Evolutionary conservation across 2,329 filamentous ascomycete species (phyloP), one percentile per base, ranked within the genome.

Genomic region (Emmonsia crescens): DNA sequence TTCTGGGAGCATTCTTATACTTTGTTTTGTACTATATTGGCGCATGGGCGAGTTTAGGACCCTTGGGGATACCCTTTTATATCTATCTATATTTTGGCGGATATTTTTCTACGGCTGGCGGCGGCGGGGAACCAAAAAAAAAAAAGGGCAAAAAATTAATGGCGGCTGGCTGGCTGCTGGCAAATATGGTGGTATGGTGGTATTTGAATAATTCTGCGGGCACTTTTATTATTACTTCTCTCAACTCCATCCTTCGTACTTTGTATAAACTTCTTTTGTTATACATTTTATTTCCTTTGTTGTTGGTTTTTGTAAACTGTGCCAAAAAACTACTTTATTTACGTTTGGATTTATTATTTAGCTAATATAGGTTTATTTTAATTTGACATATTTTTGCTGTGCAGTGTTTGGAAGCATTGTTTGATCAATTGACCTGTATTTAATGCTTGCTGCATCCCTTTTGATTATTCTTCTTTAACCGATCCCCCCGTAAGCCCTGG

Each of bases 21-120:
- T 63, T 48, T 61, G 24, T 40, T 21, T 52, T 48, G n/a, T 61
- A 24, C 29, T 40, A 46, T 40, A 56, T 46, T 46, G 52, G 52
- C 52, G 52, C 52, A 21, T 56, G 44, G 44, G 44, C 27, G 57
- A 33, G 27, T 40, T 33, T 40, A 38, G 52, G 31, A 36, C 31
- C 31, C 19, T 56, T 56, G 31, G 21, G 21, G 33, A 56, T 38
- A 38, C 33, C 52, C 33, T 55, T 21, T 31, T 31, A 8, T 31
- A 8, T 5, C 10, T 31, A 8, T 5, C 10, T 46, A 4, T 51
- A 31, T 51, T 55, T 54, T 40, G 33, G 24, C 33, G 48, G 48
- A 5, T 33, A 3, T 21, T 24, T 36, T 38, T 40, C 33, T 56
- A 40, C 21, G 44, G n/a, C 9, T 2, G 42, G 19, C 33, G 16